Base-by-base conservation (phyloP, 2,329 filamentous ascomycete genomes). In the Claviceps maximensis region DNA sequence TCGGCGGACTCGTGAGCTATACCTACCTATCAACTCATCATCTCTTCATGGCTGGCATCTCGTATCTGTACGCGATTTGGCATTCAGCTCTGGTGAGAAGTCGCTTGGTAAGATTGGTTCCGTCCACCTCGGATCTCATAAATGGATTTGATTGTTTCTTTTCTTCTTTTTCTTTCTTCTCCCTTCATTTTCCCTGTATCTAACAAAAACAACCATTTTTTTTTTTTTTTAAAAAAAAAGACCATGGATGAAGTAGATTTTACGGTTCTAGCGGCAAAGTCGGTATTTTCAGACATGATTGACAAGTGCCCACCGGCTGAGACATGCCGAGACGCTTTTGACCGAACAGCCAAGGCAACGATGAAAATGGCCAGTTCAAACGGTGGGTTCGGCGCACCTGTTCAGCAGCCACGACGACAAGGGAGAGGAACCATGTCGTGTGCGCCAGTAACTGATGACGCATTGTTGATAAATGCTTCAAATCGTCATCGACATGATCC, bases 201-300 rank as follows among this genome's bases (percentile, higher is more conserved):
- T 42, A 47, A 47, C 50, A 36, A 7, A 56, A 57, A 33, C 21
- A 4, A 53, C 83, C n/a, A n/a, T n/a, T n/a, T n/a, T n/a, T n/a
- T n/a, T n/a, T n/a, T n/a, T n/a, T n/a, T n/a, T n/a, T n/a, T 10
- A 10, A 9, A 33, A 33, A 33, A 23, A 4, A 53, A 83, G 80
- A 87, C 86, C 8, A 86, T 95, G 71, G 90, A 97, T 62, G 91
- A 97, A 65, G 89, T 97, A n/a, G 91, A 97, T 65, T 95, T 95
- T 62, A 97, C 91, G 0, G 87, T 97, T 9, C 75, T 96, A 49
- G 89, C 90, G 9, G 91, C 90, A 23, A 96, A 89, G 49, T 96
- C 91, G 1, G 89, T 97, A 9, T 83, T 97, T 45, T 85, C 83
- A 5, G 93, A 96, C 63, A 76, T 97, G 57, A 90, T 94, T 58